A percentile compares a stretch with the other conserved stretches of the same genome.
Conservation (phyloP, 1,139 yeast genomes). For the Wickerhamiella infanticola region DNA sequence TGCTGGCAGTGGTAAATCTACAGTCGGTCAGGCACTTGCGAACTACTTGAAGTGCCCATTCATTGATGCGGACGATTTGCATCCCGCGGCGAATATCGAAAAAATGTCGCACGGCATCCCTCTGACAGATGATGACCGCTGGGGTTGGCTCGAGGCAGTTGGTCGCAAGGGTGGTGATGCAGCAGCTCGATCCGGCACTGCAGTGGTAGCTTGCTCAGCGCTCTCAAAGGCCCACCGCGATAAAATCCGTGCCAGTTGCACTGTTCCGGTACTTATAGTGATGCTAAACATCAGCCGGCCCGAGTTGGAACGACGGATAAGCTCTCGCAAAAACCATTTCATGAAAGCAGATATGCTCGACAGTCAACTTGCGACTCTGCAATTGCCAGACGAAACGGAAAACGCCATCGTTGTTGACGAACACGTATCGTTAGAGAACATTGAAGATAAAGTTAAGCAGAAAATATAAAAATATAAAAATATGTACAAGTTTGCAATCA, state of each 20-base stretch:
- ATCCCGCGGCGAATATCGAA: slow-evolving; percentile 54
- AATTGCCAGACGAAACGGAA: slow-evolving; percentile 38
- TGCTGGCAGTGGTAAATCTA: slow-evolving; percentile 86
- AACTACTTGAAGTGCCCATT: slow-evolving; percentile 35
- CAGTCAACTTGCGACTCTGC: slow-evolving; percentile 61
- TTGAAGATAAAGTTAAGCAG: slow-evolving; percentile 2
- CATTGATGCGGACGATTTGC: slow-evolving; percentile 75
- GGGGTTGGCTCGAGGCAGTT: slow-evolving; percentile 65
- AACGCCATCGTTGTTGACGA: slow-evolving; percentile 17
- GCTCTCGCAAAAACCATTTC: slow-evolving; percentile 52
- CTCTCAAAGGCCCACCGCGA: slow-evolving; percentile 61
- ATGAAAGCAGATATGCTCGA: slow-evolving; percentile 78
- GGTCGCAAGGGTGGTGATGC: slow-evolving; percentile 28
- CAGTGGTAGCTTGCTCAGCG: slow-evolving; percentile 71
- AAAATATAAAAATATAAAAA: background rate
- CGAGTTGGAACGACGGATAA: slow-evolving; percentile 45
- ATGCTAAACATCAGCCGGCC: slow-evolving; percentile 53
- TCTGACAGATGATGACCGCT: slow-evolving; percentile 72
- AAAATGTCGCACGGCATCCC: slow-evolving; percentile 78
- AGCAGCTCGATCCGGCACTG: slow-evolving; percentile 18
- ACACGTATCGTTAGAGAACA: slow-evolving; percentile 10
- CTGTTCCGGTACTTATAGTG: slow-evolving; percentile 39
- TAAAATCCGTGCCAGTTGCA: slow-evolving; percentile 26
- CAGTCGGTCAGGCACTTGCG: slow-evolving; percentile 47
- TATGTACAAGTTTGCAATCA: background rate